These are phyloP conservation scores for Lactarius evosmus DNA, from an alignment of 768 basidiomycete genomes.

Conservation along the genomic window DNA sequence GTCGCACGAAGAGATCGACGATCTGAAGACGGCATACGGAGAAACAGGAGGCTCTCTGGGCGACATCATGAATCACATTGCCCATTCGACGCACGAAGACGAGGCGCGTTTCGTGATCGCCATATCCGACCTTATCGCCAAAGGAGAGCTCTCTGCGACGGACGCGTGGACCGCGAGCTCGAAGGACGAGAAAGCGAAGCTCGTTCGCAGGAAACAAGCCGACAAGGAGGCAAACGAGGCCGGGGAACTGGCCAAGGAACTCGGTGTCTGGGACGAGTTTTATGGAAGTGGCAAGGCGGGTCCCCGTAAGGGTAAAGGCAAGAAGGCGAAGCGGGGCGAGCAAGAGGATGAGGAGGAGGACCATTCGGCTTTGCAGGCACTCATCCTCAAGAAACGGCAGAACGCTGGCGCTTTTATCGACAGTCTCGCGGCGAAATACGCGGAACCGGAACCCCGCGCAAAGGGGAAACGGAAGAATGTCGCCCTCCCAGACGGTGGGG, in stretches of 20 bases:
- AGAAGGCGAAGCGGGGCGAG: constrained; percentile 41
- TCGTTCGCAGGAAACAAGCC: constrained; percentile 68
- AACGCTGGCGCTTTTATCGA: constrained; percentile 73
- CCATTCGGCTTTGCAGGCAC: constrained; percentile 66
- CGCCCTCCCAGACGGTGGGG: constrained; percentile 43
- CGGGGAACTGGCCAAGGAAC: constrained; percentile 75
- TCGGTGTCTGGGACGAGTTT: constrained; percentile 95
- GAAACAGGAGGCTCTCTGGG: constrained; percentile 71
- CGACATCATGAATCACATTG: constrained; percentile 80
- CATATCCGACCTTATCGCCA: constrained; percentile 63
- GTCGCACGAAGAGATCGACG: constrained; percentile 78
- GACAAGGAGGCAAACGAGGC: constrained; percentile 83
- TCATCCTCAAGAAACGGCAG: constrained; percentile 76
- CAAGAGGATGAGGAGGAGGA: constrained; percentile 54
- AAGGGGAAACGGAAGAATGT: constrained; percentile 46
- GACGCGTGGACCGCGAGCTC: constrained; percentile 65
- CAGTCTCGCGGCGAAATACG: constrained; percentile 69
- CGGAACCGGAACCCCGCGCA: constrained; percentile 42
- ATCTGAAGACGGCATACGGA: constrained; percentile 72
- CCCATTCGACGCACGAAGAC: constrained; percentile 80
- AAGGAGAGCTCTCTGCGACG: constrained; percentile 54
- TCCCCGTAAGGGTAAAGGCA: constrained; percentile 53
- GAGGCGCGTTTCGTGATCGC: constrained; percentile 76
- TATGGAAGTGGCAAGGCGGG: constrained; percentile 73
- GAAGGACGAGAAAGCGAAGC: constrained; percentile 76